These are phyloP conservation scores for Carnegiea gigantea DNA, from an alignment of 179 eudicot genomes.

Conservation along the genomic window DNA sequence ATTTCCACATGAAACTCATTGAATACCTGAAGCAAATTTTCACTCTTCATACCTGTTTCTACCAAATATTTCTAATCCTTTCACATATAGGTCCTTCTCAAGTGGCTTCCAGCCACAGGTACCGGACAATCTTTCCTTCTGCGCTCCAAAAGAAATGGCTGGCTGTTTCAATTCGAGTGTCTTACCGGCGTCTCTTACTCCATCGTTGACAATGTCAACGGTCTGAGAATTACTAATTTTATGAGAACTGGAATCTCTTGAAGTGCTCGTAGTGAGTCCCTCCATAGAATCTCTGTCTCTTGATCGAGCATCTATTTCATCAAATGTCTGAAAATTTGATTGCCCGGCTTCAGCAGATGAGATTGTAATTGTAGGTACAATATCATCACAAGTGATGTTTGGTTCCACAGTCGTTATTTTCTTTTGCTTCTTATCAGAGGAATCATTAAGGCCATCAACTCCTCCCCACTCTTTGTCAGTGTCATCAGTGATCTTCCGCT, in stretches of 20 bases:
- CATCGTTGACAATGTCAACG: slow-evolving; percentile 28
- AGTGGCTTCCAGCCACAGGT: slow-evolving; percentile 66
- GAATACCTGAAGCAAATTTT: not conserved
- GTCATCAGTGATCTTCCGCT: slow-evolving; percentile 35
- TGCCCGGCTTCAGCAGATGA: slow-evolving; percentile 23
- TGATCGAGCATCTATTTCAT: slow-evolving; percentile 12
- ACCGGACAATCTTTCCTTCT: slow-evolving; percentile 25
- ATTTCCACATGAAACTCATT: not conserved
- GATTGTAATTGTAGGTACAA: slow-evolving; percentile 22
- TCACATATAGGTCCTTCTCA: slow-evolving; percentile 78
- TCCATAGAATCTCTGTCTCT: slow-evolving; percentile 20
- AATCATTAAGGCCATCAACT: slow-evolving; percentile 32
- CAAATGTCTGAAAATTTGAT: slow-evolving; percentile 8
- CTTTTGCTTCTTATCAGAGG: slow-evolving; percentile 50
- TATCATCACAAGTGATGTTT: slow-evolving; percentile 21
- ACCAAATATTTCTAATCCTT: slow-evolving; percentile 91
- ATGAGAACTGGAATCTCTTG: slow-evolving; percentile 15
- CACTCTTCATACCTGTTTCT: slow-evolving; percentile 64
- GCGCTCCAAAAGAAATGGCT: slow-evolving; percentile 25
- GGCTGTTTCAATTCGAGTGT: slow-evolving; percentile 32
- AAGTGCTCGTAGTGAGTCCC: slow-evolving; percentile 10
- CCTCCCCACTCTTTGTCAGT: slow-evolving; percentile 26
- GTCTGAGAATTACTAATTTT: slow-evolving; percentile 10
- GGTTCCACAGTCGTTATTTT: slow-evolving; percentile 26
- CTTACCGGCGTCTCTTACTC: slow-evolving; percentile 26